Base-by-base conservation (phyloP, 2,329 filamentous ascomycete species). In the Monilinia fructicola region DNA sequence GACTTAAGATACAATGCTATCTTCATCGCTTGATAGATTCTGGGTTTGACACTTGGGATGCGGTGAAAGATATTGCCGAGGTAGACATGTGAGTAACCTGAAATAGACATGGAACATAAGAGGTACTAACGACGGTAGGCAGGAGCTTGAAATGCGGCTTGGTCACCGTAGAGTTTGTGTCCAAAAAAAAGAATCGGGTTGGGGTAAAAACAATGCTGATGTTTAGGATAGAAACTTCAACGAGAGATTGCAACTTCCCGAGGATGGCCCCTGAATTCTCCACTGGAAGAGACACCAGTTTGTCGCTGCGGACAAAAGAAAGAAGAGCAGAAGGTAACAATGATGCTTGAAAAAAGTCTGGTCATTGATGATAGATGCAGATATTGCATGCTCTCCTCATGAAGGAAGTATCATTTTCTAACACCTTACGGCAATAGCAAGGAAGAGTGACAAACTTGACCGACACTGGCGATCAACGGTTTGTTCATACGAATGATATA, bases 191-290 rank as follows among this genome's bases (percentile, higher is more conserved):
- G 28, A 9, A 23, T 11, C 10, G 23, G 28, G 9, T 2, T 31
- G 23, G 7, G 4, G 3, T 4, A 46, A 5, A 46, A 12, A 23
- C 23, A 48, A 46, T 38, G 31, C 35, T 59, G n/a, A 60, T 35
- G 9, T 18, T 18, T 18, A 54, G n/a, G 31, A 55, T 48, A 66
- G 65, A 66, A 63, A 48, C 65, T 66, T 3, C 65, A 63, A 50
- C 50, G 65, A 16, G 58, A 66, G 40, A 66, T 66, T 23, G 65
- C 65, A 7, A 66, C 58, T 54, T 63, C 65, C 18, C 65, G 65
- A 46, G 65, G 58, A 40, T 63, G 50, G 58, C 58, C 65, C 11
- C 58, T 18, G 6, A 66, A 50, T 35, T 31, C 40, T 14, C 58
- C 65, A 23, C 26, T 66, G 21, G 52, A 66, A 35, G 50, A n/a